Conservation (phyloP, 495 filamentous ascomycete genomes). For the Cercophora newfieldiana region DNA sequence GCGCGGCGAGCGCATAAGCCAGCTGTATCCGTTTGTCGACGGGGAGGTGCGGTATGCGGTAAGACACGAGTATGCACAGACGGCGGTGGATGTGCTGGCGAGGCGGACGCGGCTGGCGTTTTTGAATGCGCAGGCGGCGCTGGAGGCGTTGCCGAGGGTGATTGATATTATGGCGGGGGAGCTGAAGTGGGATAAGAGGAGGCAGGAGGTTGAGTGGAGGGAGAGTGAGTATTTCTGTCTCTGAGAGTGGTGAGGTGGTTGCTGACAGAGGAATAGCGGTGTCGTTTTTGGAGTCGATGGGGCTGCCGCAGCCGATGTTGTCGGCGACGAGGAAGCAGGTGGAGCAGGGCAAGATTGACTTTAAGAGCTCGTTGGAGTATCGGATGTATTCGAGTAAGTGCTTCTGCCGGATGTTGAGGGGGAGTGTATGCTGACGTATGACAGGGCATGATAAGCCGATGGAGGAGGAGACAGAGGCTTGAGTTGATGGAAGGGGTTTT, state of each 20-base stretch:
- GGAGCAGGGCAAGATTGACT: conserved; percentile 71
- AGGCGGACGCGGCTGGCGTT: conserved; percentile 87
- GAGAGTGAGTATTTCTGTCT: conserved; percentile 53
- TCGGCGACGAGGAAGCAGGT: conserved; percentile 71
- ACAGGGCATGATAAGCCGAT: conserved; percentile 51
- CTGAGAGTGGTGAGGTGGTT: background rate
- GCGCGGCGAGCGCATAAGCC: conserved; percentile 76
- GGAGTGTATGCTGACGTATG: too few relatives aligned
- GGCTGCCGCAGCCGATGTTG: conserved; percentile 75
- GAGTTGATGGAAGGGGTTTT: too few relatives aligned
- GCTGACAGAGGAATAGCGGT: conserved; percentile 48
- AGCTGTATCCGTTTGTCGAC: conserved; percentile 93
- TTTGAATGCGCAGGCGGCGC: conserved; percentile 90
- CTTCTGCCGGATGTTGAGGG: too few relatives aligned
- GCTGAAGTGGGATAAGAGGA: conserved; percentile 72
- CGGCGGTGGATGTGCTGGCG: conserved; percentile 87
- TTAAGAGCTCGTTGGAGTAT: conserved; percentile 66
- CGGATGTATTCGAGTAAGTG: conserved; percentile 79
- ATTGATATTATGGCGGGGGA: conserved; percentile 95
- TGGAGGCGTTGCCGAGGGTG: conserved; percentile 83
- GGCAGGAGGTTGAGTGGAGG: conserved; percentile 84
- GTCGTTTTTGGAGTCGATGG: conserved; percentile 79
- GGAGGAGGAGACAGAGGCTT: too few relatives aligned
- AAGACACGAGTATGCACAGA: conserved; percentile 91
- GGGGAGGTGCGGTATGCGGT: conserved; percentile 92